phyloP scores from a whole-genome alignment of 2,329 filamentous ascomycete genomes.

The Xylariaceae sp. region DNA sequence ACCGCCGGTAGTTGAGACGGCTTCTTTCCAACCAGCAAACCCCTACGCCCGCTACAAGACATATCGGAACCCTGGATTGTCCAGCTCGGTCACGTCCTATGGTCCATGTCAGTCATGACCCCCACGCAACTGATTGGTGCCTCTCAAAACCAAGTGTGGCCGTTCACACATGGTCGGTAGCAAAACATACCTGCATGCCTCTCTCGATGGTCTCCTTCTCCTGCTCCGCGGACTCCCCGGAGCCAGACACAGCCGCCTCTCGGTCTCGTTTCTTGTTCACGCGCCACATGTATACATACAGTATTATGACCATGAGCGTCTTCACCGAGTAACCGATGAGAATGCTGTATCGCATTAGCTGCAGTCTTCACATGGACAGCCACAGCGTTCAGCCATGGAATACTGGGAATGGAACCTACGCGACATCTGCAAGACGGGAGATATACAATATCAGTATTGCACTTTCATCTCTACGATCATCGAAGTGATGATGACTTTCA shows the following conservation, averaged over 20 bases:
- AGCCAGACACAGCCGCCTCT: constrained; percentile 33
- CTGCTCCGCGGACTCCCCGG: constrained; percentile 33
- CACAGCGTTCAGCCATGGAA: background rate
- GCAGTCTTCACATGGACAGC: background rate
- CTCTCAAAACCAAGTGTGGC: background rate
- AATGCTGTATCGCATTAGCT: constrained; percentile 37
- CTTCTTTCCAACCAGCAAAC: background rate
- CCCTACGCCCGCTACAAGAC: constrained; percentile 5
- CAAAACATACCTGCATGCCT: constrained; percentile 39
- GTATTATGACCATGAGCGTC: constrained; percentile 41
- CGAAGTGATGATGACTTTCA: background rate
- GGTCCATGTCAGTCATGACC: background rate
- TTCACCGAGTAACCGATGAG: constrained; percentile 52
- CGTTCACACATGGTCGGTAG: background rate
- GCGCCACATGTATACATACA: constrained; percentile 52
- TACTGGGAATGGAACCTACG: constrained; percentile 28
- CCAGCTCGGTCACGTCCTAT: constrained; percentile 18
- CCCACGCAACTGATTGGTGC: background rate
- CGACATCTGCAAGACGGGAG: constrained; percentile 32
- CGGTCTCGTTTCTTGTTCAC: constrained; percentile 50
- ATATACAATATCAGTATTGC: background rate
- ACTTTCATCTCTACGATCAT: background rate
- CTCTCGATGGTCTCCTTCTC: constrained; percentile 48
- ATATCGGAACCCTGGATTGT: constrained; percentile 19
- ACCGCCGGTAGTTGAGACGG: too few species aligned